Conservation (phyloP, 805 yeast species). For the Saccharomycopsis sp. region DNA sequence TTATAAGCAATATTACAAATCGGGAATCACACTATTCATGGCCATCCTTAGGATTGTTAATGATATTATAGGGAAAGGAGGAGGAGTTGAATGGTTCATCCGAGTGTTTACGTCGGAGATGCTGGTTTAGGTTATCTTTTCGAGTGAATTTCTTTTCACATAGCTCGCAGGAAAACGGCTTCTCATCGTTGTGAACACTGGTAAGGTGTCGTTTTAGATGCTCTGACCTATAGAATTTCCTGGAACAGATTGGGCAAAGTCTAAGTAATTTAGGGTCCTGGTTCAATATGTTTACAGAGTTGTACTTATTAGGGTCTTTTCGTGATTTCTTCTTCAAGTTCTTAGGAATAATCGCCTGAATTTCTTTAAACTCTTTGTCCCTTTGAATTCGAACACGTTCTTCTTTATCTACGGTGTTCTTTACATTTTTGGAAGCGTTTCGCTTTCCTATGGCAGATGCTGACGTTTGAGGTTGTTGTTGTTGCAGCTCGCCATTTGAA, state of each 20-base stretch:
- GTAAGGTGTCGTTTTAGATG: slow-evolving; percentile 19
- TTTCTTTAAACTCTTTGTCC: slow-evolving; percentile 13
- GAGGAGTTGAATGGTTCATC: background rate
- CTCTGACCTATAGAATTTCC: slow-evolving; percentile 18
- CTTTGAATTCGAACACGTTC: background rate
- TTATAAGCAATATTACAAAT: background rate
- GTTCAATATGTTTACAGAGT: slow-evolving; percentile 12
- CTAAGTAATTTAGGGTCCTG: slow-evolving; percentile 14
- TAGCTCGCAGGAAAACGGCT: slow-evolving; percentile 14
- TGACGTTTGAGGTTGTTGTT: background rate
- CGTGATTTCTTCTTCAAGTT: slow-evolving; percentile 14
- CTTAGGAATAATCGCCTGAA: slow-evolving; percentile 15
- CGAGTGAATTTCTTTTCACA: slow-evolving; percentile 17
- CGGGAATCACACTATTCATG: background rate
- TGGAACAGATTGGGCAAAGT: slow-evolving; percentile 16
- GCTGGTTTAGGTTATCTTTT: slow-evolving; percentile 20
- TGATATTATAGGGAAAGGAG: background rate
- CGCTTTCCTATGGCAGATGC: background rate
- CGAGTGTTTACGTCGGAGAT: slow-evolving; percentile 15
- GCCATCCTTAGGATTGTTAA: background rate
- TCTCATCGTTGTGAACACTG: slow-evolving; percentile 17
- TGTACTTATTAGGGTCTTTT: slow-evolving; percentile 18
- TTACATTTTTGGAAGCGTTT: background rate
- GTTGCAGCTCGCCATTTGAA: background rate
- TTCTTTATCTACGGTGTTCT: background rate